Evolutionary conservation across 768 basidiomycete genomes (phyloP), one percentile per base, ranked within the genome.

Genomic region (Daedaleopsis nitida): DNA sequence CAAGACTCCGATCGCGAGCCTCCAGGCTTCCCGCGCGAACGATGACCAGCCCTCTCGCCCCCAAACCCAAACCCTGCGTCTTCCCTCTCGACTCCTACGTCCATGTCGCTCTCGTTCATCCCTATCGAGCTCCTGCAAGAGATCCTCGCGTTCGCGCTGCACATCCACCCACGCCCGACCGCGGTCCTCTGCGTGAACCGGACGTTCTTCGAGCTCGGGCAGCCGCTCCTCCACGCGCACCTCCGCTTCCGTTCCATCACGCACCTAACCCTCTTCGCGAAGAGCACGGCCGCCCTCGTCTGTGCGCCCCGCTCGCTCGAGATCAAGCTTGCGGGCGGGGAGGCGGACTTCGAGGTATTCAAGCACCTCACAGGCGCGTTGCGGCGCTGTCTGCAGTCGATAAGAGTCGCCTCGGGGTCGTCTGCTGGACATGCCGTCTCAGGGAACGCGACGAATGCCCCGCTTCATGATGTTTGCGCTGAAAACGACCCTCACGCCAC

Each of bases 251-350:
- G 48, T 17, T 65, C 68, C n/a, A 51, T 70, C 17, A 49, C 52
- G 17, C 71, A 73, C 58, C 65, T 75, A 32, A 57, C 49, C 27
- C 58, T 58, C 34, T 75, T 75, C 61, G 59, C 62, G 21, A 27
- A 62, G 7, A 57, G 55, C 32, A 55, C 47, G 0, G 45, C 21
- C 5, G 60, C 55, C 6, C 61, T 70, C 27, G 61, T 59, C 11
- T 71, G 71, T 49, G 51, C 65, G 17, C 74, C 74, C 4, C 72
- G 63, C 43, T 65, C 69, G 7, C 49, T 79, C 38, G 56, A 37
- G 2, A 64, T 77, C 23, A 67, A 70, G 19, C 61, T 76, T 23
- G 59, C 72, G 3, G 75, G 76, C 9, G 75, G 69, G 8, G 63
- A 66, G 10, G 70, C 67, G n/a, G 65, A 68, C 16, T 69, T 62